Evolutionary conservation across 78 protist genomes (phyloP).

Genomic region (Isochrysis galbana): DNA sequence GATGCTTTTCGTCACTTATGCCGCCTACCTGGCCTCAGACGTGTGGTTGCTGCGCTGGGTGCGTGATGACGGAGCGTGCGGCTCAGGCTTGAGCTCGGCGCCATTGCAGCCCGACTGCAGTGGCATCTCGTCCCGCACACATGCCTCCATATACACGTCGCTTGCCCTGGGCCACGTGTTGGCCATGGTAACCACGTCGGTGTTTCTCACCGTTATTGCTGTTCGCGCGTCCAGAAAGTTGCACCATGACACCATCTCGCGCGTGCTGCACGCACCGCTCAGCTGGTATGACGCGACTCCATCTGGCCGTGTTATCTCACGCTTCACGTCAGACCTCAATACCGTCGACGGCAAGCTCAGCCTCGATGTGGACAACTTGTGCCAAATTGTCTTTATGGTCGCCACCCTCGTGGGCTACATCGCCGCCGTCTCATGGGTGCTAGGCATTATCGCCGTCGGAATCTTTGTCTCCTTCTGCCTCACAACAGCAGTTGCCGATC

Average conservation of each 20-base stretch:
- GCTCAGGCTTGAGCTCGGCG: background rate
- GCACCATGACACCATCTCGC: background rate
- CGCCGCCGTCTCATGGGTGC: background rate
- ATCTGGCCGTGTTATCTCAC: conserved; percentile 55
- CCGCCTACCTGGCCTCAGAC: background rate
- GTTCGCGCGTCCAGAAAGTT: background rate
- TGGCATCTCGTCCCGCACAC: too few relatives aligned
- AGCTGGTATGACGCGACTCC: conserved; percentile 53
- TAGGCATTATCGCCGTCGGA: background rate
- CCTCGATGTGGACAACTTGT: background rate
- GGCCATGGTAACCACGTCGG: background rate
- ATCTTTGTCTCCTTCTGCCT: background rate
- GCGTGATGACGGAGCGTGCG: background rate
- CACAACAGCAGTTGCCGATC: background rate
- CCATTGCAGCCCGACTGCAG: too few relatives aligned
- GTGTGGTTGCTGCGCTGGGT: conserved; percentile 22
- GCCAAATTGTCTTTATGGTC: background rate
- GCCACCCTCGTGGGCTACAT: background rate
- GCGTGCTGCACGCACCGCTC: conserved; percentile 18
- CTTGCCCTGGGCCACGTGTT: background rate
- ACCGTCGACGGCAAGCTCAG: background rate
- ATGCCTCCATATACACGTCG: background rate
- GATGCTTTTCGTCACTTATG: conserved; percentile 17
- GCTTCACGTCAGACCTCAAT: conserved; percentile 51
- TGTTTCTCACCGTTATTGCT: background rate